Base-by-base conservation (phyloP, 306 rosid species). In the Fragaria iinumae region DNA sequence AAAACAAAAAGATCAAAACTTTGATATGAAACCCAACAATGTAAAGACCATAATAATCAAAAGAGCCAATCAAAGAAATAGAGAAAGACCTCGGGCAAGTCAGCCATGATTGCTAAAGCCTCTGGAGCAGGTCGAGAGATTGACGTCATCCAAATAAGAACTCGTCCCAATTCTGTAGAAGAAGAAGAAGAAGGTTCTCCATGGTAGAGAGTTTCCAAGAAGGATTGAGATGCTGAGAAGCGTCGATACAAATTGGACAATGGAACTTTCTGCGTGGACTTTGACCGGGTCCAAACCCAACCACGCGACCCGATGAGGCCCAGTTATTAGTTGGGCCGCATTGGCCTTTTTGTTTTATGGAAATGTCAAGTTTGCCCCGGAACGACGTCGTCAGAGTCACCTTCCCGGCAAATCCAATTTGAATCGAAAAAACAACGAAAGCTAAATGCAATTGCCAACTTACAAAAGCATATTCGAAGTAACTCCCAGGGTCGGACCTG, bases 31-130 rank as follows among this genome's bases (percentile, higher is more conserved):
- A 29, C 44, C 2, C 74, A 13, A 16, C 17, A 25, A 16, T 1
- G 8, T 43, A 69, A 69, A 6, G 56, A 44, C 56, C 20, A 44
- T 12, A 21, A 72, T 0, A 27, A 72, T 32, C 4, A 72, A 18
- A 18, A 32, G 0, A 32, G 4, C 36, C 20, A 17, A 63, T 20
- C 23, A 25, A 11, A n/a, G 52, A 56, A 20, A 71, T 4, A 62
- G 70, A 62, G 14, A 27, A 74, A 32, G 18, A 74, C 78, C 78
- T 60, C 34, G 59, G 78, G 78, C 78, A 74, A 45, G 39, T 74
- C 71, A 13, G 29, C 78, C 78, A 45, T 74, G 9, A 45, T 6
- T 29, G 70, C 71, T 11, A 45, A 27, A 10, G 62, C 71, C 78
- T 64, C 52, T 45, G 78, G 48, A 75, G 78, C 17, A 67, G 52